A percentile compares a stretch with the other conserved stretches of the same genome.
phyloP scores from a whole-genome alignment of 2,329 filamentous ascomycete species.

The Calonectria multiphialidica region DNA sequence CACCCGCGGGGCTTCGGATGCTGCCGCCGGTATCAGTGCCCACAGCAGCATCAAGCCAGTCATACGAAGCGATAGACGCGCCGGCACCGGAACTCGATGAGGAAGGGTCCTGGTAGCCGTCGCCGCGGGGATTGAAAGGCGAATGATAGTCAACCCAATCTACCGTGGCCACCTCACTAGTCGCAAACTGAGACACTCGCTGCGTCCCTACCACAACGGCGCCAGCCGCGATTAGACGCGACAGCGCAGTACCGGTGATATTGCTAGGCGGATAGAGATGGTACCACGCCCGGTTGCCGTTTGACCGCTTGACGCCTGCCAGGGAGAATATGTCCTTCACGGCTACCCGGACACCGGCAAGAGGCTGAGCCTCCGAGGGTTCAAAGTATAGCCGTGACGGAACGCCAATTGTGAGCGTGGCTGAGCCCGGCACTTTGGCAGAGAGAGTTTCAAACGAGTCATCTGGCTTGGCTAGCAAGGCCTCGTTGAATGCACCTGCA shows the following conservation, averaged over 20 bases:
- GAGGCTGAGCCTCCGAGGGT: neutral
- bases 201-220: neutral
- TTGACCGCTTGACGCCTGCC: constrained; percentile 13
- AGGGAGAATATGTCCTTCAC: constrained; percentile 23
- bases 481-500: neutral
- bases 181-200: constrained; percentile 31
- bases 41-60: constrained; percentile 54
- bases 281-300: constrained; percentile 7
- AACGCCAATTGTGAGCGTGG: constrained; percentile 6
- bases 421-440: neutral
- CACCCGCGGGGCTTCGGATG: constrained; percentile 58
- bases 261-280: neutral
- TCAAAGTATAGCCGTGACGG: neutral
- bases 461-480: neutral
- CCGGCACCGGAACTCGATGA: constrained; percentile 58
- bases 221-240: constrained; percentile 18
- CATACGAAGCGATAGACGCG: constrained; percentile 54
- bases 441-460: neutral
- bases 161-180: neutral
- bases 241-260: constrained; percentile 8
- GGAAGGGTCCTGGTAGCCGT: constrained; percentile 60
- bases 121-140: constrained; percentile 60
- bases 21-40: constrained; percentile 39
- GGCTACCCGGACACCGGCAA: constrained; percentile 3
- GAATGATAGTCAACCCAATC: constrained; percentile 51